Evolutionary conservation across 2,329 filamentous ascomycete species (phyloP).

Genomic region (Alternaria solani): DNA sequence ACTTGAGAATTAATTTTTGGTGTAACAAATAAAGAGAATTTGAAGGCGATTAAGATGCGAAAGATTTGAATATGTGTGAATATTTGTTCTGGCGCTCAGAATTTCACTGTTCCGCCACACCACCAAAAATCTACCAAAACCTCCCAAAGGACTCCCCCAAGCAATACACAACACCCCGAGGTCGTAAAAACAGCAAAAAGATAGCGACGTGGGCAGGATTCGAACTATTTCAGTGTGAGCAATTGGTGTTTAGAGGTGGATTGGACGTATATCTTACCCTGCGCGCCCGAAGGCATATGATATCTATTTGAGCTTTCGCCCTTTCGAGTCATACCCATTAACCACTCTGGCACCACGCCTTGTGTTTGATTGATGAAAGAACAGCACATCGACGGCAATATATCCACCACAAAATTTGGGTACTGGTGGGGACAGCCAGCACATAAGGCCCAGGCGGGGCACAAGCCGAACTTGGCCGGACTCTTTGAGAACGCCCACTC

Average conservation of each 20-base stretch:
- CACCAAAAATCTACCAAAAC: not conserved
- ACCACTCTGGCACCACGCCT: constrained; percentile 17
- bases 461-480: too few relatives aligned
- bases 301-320: constrained; percentile 16
- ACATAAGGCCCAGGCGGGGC: too few relatives aligned
- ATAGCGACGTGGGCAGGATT: not conserved
- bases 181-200: not conserved
- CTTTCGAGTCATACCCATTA: constrained; percentile 36
- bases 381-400: too few relatives aligned
- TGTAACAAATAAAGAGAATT: not conserved
- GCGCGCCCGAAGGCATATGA: constrained; percentile 14
- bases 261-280: not conserved
- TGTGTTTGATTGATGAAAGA: not conserved
- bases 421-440: too few relatives aligned
- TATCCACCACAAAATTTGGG: too few relatives aligned
- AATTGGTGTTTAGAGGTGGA: too few relatives aligned
- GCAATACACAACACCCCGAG: not conserved
- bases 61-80: not conserved
- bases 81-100: not conserved
- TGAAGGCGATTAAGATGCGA: not conserved
- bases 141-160: not conserved
- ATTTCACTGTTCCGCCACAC: not conserved
- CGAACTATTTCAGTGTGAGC: too few relatives aligned
- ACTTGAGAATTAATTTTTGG: not conserved
- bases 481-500: too few relatives aligned